These are phyloP conservation scores for Lodderomyces parapsilosis DNA, from an alignment of 1,139 yeast genomes.

Conservation along the genomic window DNA sequence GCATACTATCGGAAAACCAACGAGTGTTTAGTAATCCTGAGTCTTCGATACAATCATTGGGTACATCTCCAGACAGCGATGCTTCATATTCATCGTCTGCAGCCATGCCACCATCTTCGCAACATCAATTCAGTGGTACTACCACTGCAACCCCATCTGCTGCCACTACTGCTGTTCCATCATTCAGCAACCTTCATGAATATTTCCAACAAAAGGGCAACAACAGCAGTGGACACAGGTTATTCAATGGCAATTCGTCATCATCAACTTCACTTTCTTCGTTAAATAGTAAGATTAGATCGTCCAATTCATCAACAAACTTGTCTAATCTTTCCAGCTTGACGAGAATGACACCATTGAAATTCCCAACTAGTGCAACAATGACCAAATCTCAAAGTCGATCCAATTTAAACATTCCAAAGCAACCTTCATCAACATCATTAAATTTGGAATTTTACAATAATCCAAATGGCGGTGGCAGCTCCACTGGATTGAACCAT, in stretches of 20 bases:
- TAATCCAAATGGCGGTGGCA: conserved; percentile 8
- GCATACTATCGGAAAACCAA: conserved; percentile 12
- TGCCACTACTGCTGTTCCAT: conserved; percentile 14
- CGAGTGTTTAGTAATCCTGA: conserved; percentile 21
- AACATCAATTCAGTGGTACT: not conserved
- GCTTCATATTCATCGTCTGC: not conserved
- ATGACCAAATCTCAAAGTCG: conserved; percentile 7
- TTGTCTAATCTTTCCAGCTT: conserved; percentile 22
- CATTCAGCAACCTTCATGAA: conserved; percentile 32
- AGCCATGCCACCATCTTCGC: conserved; percentile 9
- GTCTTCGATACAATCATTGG: conserved; percentile 27
- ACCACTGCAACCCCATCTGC: not conserved
- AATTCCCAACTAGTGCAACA: conserved; percentile 17
- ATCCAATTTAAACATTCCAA: conserved; percentile 10
- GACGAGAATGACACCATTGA: conserved; percentile 43
- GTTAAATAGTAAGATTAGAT: conserved; percentile 22
- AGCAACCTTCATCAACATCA: conserved; percentile 20
- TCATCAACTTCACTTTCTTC: conserved; percentile 27
- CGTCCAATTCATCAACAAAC: conserved; percentile 20
- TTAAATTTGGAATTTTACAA: conserved; percentile 30
- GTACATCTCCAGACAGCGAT: conserved; percentile 33
- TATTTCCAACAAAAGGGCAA: conserved; percentile 27
- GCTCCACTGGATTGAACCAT: conserved; percentile 7
- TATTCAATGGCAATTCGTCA: conserved; percentile 15
- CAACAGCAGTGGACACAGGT: conserved; percentile 15